Evolutionary conservation across 768 basidiomycete genomes (phyloP).

Genomic region (Kwoniella newhampshirensis): DNA sequence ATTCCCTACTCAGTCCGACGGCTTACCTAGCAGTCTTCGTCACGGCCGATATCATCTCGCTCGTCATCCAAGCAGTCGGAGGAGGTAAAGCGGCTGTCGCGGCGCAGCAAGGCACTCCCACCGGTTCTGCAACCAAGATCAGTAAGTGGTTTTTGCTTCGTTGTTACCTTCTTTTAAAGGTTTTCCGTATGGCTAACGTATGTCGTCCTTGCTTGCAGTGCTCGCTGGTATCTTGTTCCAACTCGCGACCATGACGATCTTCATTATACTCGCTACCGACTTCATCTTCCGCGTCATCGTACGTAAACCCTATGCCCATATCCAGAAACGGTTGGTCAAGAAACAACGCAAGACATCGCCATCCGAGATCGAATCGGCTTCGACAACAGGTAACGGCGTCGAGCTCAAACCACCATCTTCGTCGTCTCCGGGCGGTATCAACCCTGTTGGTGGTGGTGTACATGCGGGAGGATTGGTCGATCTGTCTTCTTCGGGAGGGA

Average conservation of each 20-base stretch:
- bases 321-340: slow-evolving; percentile 1
- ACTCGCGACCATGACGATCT: slow-evolving; percentile 45
- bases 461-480: not conserved
- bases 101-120: slow-evolving; percentile 29
- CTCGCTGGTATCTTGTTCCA: slow-evolving; percentile 49
- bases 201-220: slow-evolving; percentile 26
- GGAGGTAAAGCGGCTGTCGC: slow-evolving; percentile 44
- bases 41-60: slow-evolving; percentile 40
- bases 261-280: slow-evolving; percentile 40
- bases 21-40: slow-evolving; percentile 46
- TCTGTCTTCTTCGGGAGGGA: not conserved
- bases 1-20: slow-evolving; percentile 34
- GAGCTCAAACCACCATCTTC: too few relatives aligned
- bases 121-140: slow-evolving; percentile 37
- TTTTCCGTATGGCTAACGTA: too few relatives aligned
- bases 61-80: slow-evolving; percentile 50
- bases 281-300: slow-evolving; percentile 39
- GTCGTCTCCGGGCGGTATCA: not conserved
- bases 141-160: slow-evolving; percentile 29
- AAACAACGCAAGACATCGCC: not conserved
- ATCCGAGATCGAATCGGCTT: too few relatives aligned
- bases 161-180: too few relatives aligned
- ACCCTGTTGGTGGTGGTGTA: not conserved
- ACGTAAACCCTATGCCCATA: slow-evolving; percentile 26
- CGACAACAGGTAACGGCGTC: not conserved